phyloP scores from a whole-genome alignment of 805 yeast species.

The Starmerella khaoyaiensis region DNA sequence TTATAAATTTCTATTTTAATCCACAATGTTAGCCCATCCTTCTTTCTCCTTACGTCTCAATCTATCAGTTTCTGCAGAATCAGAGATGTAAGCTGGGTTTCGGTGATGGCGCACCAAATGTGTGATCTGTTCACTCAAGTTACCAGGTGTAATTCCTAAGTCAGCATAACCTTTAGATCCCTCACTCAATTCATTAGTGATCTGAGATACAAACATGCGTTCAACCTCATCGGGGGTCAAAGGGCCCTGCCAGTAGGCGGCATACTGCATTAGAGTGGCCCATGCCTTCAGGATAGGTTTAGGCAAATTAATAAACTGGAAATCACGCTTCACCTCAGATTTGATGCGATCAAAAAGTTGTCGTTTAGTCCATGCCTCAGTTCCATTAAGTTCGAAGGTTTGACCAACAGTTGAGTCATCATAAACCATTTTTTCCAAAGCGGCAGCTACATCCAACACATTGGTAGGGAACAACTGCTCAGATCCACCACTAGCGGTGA shows the following conservation, averaged over 20 bases:
- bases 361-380: conserved; percentile 45
- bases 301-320: conserved; percentile 32
- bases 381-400: conserved; percentile 61
- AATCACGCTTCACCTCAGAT: conserved; percentile 39
- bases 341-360: conserved; percentile 63
- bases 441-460: conserved; percentile 64
- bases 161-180: conserved; percentile 53
- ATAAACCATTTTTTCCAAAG: conserved; percentile 62
- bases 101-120: conserved; percentile 24
- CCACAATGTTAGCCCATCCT: conserved; percentile 23
- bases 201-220: conserved; percentile 60
- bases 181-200: conserved; percentile 34
- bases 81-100: conserved; percentile 22
- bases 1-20: conserved; percentile 6
- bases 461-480: conserved; percentile 61
- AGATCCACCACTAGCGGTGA: conserved; percentile 52
- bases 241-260: conserved; percentile 35
- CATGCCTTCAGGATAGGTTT: conserved; percentile 29
- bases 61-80: conserved; percentile 22
- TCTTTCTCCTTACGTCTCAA: conserved; percentile 23
- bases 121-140: conserved; percentile 35
- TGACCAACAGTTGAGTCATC: conserved; percentile 72
- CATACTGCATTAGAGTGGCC: conserved; percentile 30
- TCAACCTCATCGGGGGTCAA: conserved; percentile 60
- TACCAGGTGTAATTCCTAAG: conserved; percentile 51